Evolutionary conservation across 2,329 filamentous ascomycete genomes (phyloP).

Genomic region (Ophiognomonia clavigignenti-juglandacearum): DNA sequence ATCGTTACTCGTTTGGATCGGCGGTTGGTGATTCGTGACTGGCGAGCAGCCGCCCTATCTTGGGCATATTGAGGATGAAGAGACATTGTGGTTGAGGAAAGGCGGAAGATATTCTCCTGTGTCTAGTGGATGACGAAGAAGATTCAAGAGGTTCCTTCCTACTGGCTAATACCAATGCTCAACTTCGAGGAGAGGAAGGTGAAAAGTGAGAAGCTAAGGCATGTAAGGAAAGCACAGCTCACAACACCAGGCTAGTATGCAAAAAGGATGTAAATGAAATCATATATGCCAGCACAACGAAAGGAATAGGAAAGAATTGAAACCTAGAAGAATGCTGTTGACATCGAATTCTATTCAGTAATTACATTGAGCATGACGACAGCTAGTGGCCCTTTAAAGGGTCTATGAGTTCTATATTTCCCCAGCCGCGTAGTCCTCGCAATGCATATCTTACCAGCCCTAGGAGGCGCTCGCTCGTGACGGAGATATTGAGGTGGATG

Average conservation of each 20-base stretch:
- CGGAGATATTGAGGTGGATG: slow-evolving; percentile 3
- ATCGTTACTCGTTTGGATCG: slow-evolving; percentile 17
- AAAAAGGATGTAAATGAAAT: neutral
- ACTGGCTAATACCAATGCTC: neutral
- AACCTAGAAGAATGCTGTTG: neutral
- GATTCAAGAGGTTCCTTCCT: neutral
- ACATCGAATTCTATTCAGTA: neutral
- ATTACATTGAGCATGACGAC: neutral
- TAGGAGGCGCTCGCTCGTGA: neutral
- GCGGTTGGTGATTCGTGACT: neutral
- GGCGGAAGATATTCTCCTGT: no score
- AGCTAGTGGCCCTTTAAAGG: neutral
- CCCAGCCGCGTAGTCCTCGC: neutral
- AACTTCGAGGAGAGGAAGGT: neutral
- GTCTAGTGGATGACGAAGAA: neutral
- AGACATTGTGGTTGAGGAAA: no score
- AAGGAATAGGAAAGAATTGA: neutral
- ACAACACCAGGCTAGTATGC: neutral
- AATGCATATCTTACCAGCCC: no score
- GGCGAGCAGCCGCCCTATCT: neutral
- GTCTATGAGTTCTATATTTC: neutral
- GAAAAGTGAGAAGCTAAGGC: neutral
- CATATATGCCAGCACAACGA: slow-evolving; percentile 4
- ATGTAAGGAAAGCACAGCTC: no score
- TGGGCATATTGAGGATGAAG: slow-evolving; percentile 6